Evolutionary conservation across 768 basidiomycete species (phyloP).

Genomic region (Phallus indusiatus): DNA sequence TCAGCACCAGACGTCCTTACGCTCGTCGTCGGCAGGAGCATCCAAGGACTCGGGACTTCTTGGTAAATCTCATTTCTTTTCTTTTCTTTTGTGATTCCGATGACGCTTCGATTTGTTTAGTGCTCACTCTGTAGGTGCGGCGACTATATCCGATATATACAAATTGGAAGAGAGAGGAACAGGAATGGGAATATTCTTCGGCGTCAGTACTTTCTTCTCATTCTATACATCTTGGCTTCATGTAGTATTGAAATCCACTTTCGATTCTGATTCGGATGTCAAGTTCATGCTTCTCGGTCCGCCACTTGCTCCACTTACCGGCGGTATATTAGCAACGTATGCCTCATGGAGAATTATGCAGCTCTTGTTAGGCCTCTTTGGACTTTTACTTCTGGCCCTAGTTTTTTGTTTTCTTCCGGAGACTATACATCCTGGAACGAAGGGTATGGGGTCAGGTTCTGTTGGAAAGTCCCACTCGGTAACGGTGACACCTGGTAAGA

Average conservation of each 20-base stretch:
- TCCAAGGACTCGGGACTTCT: neutral
- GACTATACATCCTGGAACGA: neutral
- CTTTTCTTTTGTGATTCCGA: too few relatives aligned
- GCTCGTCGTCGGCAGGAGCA: neutral
- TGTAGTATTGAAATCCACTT: too few relatives aligned
- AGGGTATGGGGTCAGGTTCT: neutral
- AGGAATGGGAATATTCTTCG: conserved; percentile 50
- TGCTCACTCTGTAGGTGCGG: conserved; percentile 41
- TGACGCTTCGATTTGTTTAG: neutral
- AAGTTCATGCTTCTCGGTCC: conserved; percentile 23
- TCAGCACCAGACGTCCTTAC: neutral
- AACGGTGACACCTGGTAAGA: too few relatives aligned
- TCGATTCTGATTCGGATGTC: neutral
- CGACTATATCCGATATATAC: conserved; percentile 29
- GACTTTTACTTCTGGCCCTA: conserved; percentile 29
- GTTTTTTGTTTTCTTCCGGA: conserved; percentile 31
- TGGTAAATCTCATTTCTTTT: neutral
- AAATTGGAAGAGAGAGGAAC: conserved; percentile 7
- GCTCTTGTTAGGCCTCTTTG: conserved; percentile 31
- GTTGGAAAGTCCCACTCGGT: too few relatives aligned
- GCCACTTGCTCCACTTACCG: conserved; percentile 10
- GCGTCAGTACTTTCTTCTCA: conserved; percentile 10
- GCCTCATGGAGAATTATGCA: conserved; percentile 59
- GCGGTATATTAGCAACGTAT: conserved; percentile 1
- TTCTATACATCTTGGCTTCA: too few relatives aligned